These are phyloP conservation scores for Saitozyma podzolica DNA, from an alignment of 768 basidiomycete genomes.

Conservation along the genomic window DNA sequence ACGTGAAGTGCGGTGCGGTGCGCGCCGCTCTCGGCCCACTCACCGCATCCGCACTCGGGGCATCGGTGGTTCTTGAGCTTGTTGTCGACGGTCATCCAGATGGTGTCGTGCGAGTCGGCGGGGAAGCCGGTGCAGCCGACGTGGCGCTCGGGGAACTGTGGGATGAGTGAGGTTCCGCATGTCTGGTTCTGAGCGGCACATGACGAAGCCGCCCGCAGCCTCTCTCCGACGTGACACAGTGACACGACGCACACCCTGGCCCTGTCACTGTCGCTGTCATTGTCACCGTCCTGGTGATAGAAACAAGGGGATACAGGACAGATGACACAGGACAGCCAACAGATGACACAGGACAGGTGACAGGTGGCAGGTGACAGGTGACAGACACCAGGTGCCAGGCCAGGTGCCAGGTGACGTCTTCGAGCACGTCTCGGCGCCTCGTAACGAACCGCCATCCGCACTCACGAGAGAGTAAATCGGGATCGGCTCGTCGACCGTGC, in stretches of 20 bases:
- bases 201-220: slow-evolving; percentile 2
- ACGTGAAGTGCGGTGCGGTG: not conserved
- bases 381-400: too few relatives aligned
- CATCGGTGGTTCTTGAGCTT: slow-evolving; percentile 65
- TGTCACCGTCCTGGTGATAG: too few relatives aligned
- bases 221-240: slow-evolving; percentile 10
- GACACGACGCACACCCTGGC: too few relatives aligned
- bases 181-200: too few relatives aligned
- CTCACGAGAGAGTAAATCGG: slow-evolving; percentile 82
- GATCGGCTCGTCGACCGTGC: slow-evolving; percentile 84
- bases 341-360: not conserved
- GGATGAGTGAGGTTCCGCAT: slow-evolving; percentile 1
- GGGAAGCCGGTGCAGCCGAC: slow-evolving; percentile 94
- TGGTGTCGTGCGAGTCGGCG: slow-evolving; percentile 89
- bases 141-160: slow-evolving; percentile 70
- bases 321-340: too few relatives aligned
- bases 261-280: too few relatives aligned
- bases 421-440: too few relatives aligned
- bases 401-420: too few relatives aligned
- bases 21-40: slow-evolving; percentile 38
- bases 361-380: too few relatives aligned
- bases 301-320: too few relatives aligned
- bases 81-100: slow-evolving; percentile 75
- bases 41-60: slow-evolving; percentile 91
- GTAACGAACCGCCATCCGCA: slow-evolving; percentile 16